Base-by-base conservation (phyloP, 1,139 yeast species). In the Pichia cactophila region DNA sequence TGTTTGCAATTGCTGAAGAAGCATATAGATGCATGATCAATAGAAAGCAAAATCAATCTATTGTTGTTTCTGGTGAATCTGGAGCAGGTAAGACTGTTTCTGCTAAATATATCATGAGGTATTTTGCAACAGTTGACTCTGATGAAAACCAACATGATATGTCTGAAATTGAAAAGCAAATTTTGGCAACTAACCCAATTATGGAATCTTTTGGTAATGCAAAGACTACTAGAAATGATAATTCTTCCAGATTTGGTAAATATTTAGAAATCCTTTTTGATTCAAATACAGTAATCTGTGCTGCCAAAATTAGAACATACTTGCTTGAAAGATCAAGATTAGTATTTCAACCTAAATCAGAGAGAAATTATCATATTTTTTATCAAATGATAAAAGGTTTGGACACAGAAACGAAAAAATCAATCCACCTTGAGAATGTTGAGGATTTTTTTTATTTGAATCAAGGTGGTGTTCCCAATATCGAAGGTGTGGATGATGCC, bases 181-280 rank as follows among this genome's bases (percentile, higher is more conserved):
- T 92, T 51, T 75, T 92, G 63, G 98, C 98, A 17, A 92, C 98
- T 1, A 92, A 92, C 65, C 98, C 98, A 6, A 92, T 92, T 59
- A 89, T 92, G 94, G 98, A 92, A 70, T 95, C 97, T 1, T 92
- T 92, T 67, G 98, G 98, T 75, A 92, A 92, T 66, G 97, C 98
- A 14, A 92, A 92, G 67, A 92, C 98, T 4, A 89, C 96, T 3
- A 81, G 98, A 72, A 92, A 92, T 65, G 97, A 92, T 68, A 92
- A 92, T 68, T 92, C 97, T 40, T 90, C 97, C 20, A 83, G 98
- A 66, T 92, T 92, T 65, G 98, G 98, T 64, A 92, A 92, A 68
- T 92, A 92, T 65, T 75, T 92, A 62, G 97, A 92, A 69, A 92
- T 92, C 58, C 72, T 88, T 58, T 92, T 92, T 64, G 85, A 89